Evolutionary conservation across 2,329 filamentous ascomycete genomes (phyloP), one percentile per base, ranked within the genome.

Genomic region (Pseudocercospora cruenta): DNA sequence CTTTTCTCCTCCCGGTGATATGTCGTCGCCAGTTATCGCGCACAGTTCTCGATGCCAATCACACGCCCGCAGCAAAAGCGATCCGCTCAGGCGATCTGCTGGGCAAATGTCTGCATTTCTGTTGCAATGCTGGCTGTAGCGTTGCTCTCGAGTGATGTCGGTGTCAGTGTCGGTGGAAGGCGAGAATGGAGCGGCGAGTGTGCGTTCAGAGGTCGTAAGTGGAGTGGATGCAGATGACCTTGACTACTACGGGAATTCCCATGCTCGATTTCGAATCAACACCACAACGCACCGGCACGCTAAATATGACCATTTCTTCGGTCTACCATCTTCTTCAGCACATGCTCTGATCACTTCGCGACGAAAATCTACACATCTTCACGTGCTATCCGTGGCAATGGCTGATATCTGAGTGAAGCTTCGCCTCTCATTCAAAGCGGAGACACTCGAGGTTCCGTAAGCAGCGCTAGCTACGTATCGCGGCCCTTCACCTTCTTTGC

Each of bases 71-170:
- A 39, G 55, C n/a, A 24, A 36, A 36, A 58, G 55, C 51, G 51
- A 28, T 58, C 55, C 16, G 28, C 22, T 58, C 55, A 58, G 19
- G 55, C 28, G n/a, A 21, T 43, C 31, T 58, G 55, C 55, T 39
- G 31, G 55, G 16, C 55, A 58, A 43, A 58, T 58, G 55, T 58
- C 55, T 58, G 55, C 55, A 58, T 58, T 39, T 58, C 55, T 58
- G 55, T 36, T 36, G 28, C 58, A 60, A 60, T 60, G 58, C 58
- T 19, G 45, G 43, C n/a, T 31, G 58, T 60, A 60, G 58, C 28
- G 43, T 43, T 60, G 58, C 45, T 31, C 39, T 51, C 26, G 58
- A 49, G 58, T 49, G 58, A 49, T 47, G 45, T 51, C 39, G 58
- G 26, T 21, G 58, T 33, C 28, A 4, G 55, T 33, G 39, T 49